Evolutionary conservation across 1,284 basidiomycete species (phyloP).

Genomic region (Ganoderma lingzhi): DNA sequence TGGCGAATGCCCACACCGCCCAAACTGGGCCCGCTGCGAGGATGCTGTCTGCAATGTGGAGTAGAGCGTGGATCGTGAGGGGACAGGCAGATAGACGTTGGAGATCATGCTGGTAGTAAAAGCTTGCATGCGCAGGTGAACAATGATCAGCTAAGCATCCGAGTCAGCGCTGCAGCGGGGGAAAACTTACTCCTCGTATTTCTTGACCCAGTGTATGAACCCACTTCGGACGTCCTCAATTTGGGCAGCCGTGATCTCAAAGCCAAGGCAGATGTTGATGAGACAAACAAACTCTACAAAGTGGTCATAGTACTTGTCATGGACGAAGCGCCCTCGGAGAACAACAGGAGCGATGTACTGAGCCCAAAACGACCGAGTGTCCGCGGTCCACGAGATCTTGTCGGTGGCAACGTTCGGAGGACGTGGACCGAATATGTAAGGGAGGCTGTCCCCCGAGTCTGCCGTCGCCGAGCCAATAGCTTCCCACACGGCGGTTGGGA

Average conservation of each 20-base stretch:
- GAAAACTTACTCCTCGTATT: conserved; percentile 48
- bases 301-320: conserved; percentile 48
- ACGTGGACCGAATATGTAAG: conserved; percentile 46
- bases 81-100: conserved; percentile 10
- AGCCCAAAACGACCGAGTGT: conserved; percentile 48
- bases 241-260: conserved; percentile 40
- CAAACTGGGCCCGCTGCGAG: conserved; percentile 44
- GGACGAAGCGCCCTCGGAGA: conserved; percentile 41
- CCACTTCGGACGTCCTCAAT: conserved; percentile 42
- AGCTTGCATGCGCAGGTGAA: conserved; percentile 35
- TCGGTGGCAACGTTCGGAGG: conserved; percentile 48
- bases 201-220: conserved; percentile 50
- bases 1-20: conserved; percentile 22
- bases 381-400: conserved; percentile 42
- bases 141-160: no score
- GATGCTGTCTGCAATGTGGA: conserved; percentile 41
- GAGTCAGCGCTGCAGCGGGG: no score
- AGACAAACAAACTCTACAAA: conserved; percentile 49
- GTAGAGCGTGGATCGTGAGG: background rate
- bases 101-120: conserved; percentile 43
- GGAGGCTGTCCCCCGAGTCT: conserved; percentile 44
- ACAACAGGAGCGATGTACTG: conserved; percentile 50
- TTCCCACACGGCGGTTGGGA: conserved; percentile 45
- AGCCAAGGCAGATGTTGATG: conserved; percentile 51
- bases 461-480: conserved; percentile 47